Conservation (phyloP, 2,329 filamentous ascomycete genomes). For the Alternaria triticina region DNA sequence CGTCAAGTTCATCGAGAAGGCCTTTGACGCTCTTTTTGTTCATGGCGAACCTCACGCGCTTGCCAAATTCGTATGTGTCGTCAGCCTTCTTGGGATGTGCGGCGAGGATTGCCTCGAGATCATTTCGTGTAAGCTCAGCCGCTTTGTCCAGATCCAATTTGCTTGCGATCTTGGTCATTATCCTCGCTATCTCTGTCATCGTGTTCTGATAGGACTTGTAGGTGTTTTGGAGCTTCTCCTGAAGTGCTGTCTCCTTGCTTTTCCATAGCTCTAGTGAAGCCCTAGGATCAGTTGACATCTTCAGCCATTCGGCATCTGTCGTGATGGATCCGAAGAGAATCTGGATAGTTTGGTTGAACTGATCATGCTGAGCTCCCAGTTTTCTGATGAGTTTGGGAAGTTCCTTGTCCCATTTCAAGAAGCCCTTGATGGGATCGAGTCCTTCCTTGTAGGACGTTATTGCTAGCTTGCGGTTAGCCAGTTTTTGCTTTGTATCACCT, state of each 20-base stretch:
- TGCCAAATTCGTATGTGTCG: slow-evolving; percentile 45
- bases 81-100: slow-evolving; percentile 41
- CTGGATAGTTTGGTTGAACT: slow-evolving; percentile 45
- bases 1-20: slow-evolving; percentile 44
- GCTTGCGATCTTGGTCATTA: slow-evolving; percentile 45
- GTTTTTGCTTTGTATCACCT: not conserved
- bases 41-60: slow-evolving; percentile 46
- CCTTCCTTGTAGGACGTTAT: slow-evolving; percentile 50
- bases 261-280: slow-evolving; percentile 42
- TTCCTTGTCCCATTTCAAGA: slow-evolving; percentile 45
- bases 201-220: slow-evolving; percentile 45
- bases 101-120: slow-evolving; percentile 44
- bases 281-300: slow-evolving; percentile 43
- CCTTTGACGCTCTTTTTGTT: slow-evolving; percentile 46
- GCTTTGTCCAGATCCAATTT: slow-evolving; percentile 47
- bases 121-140: slow-evolving; percentile 40
- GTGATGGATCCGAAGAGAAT: slow-evolving; percentile 47
- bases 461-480: slow-evolving; percentile 16
- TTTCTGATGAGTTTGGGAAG: slow-evolving; percentile 46
- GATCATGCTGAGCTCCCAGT: slow-evolving; percentile 46
- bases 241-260: slow-evolving; percentile 35
- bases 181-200: slow-evolving; percentile 44
- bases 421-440: slow-evolving; percentile 48
- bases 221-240: slow-evolving; percentile 43
- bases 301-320: slow-evolving; percentile 42